Base-by-base conservation (phyloP, 1,139 yeast species). In the Magnusiomyces fungicola region DNA sequence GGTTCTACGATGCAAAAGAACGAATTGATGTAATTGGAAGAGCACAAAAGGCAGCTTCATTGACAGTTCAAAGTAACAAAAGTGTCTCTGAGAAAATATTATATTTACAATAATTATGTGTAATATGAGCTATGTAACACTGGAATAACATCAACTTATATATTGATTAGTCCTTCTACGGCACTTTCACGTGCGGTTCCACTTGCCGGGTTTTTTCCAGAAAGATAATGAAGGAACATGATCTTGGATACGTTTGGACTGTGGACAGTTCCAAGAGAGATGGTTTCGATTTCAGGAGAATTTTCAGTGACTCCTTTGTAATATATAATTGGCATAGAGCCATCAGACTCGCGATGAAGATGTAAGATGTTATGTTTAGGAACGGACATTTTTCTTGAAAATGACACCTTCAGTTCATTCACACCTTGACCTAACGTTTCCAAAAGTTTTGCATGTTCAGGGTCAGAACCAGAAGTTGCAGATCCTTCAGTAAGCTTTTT, bases 351-450 rank as follows among this genome's bases (percentile, higher is more conserved):
- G 3, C 77, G 66, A 52, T 75, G 75, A 61, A 83, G 66, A 55
- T 73, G 73, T 51, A 85, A 66, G 24, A 77, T 66, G 53, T 81
- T 78, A 61, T 82, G 78, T 62, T 81, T 82, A 23, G 83, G 83
- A 4, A 69, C 69, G 30, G 65, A 53, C 51, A 61, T 55, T 52
- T 68, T 69, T 34, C 72, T 59, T n/a, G 69, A 62, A 53, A 70
- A 66, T 4, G 64, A 66, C 22, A 58, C 59, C 52, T 69, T 67
- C 46, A 70, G 56, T 48, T 70, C 67, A 27, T 53, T 56, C 21
- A 70, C 50, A 12, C 73, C 71, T 39, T 58, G 58, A 38, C 69
- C 69, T 45, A 67, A 53, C 21, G 53, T 56, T 37, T 58, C 49
- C 25, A 32, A 38, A 7, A 43, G 30, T 18, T 49, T 50, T 12